Percentiles rank a stretch among this genome's conserved stretches.
These are phyloP conservation scores for Flaveria trinervia DNA, from an alignment of 129 eudicot genomes.

Conservation along the genomic window DNA sequence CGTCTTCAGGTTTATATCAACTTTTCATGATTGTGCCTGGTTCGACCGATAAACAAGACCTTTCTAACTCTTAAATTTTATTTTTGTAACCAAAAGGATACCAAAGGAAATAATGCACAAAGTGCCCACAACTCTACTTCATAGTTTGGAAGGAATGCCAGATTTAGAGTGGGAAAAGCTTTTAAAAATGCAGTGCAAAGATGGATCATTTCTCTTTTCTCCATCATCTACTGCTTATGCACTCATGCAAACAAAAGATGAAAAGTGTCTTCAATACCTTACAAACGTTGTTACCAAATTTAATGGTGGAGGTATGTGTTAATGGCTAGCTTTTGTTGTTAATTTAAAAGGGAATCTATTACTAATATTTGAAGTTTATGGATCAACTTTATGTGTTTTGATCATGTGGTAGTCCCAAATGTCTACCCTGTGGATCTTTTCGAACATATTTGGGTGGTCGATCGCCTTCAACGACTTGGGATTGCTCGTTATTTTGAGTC, in stretches of 20 bases:
- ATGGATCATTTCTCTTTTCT: slow-evolving; percentile 93
- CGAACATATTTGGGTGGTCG: slow-evolving; percentile 82
- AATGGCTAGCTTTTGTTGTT: neutral
- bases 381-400: slow-evolving; percentile 6
- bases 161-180: slow-evolving; percentile 87
- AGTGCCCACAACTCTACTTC: slow-evolving; percentile 90
- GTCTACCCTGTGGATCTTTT: slow-evolving; percentile 95
- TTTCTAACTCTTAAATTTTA: neutral
- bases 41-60: too few species aligned
- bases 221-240: slow-evolving; percentile 99
- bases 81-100: slow-evolving; percentile 52
- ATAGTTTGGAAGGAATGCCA: slow-evolving; percentile 90
- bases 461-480: slow-evolving; percentile 80
- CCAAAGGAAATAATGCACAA: slow-evolving; percentile 74
- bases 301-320: slow-evolving; percentile 79
- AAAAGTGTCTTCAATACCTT: slow-evolving; percentile 69
- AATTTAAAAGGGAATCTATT: neutral
- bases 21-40: too few species aligned
- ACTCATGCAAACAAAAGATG: slow-evolving; percentile 77
- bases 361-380: slow-evolving; percentile 8
- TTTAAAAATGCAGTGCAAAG: slow-evolving; percentile 57
- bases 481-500: slow-evolving; percentile 68
- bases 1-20: too few species aligned
- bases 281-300: slow-evolving; percentile 58
- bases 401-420: slow-evolving; percentile 63